phyloP scores from a whole-genome alignment of 768 basidiomycete genomes.

The Solioccasus polychromus region DNA sequence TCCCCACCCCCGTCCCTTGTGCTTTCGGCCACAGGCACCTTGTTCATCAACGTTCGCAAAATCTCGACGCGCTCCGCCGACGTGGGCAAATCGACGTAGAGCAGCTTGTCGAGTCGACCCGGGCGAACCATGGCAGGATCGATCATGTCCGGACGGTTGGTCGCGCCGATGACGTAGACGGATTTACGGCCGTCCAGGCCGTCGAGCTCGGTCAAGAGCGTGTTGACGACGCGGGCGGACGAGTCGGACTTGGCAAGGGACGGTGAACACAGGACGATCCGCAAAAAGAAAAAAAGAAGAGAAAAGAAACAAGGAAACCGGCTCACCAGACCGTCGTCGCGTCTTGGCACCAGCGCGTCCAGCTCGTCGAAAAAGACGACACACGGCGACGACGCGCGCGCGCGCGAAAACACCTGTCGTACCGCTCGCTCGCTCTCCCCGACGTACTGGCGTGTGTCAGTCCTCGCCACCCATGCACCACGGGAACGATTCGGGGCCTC shows the following conservation, averaged over 20 bases:
- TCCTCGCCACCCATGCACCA: too few relatives aligned
- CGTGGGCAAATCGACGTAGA: slow-evolving; percentile 87
- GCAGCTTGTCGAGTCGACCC: slow-evolving; percentile 87
- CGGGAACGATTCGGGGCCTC: slow-evolving; percentile 13
- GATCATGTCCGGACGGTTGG: slow-evolving; percentile 95
- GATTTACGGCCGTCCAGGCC: slow-evolving; percentile 83
- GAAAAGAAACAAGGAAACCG: not conserved
- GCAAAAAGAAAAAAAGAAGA: too few relatives aligned
- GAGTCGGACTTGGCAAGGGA: slow-evolving; percentile 64
- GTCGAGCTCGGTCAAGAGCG: slow-evolving; percentile 90
- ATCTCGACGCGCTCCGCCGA: slow-evolving; percentile 80
- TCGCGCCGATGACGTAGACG: slow-evolving; percentile 93
- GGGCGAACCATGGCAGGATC: slow-evolving; percentile 99
- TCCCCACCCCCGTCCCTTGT: not conserved
- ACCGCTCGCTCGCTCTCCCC: slow-evolving; percentile 97
- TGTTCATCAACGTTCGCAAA: slow-evolving; percentile 66
- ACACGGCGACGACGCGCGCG: slow-evolving; percentile 90
- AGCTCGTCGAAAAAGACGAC: slow-evolving; percentile 96
- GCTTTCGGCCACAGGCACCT: slow-evolving; percentile 54
- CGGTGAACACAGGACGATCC: too few relatives aligned
- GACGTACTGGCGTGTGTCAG: slow-evolving; percentile 63
- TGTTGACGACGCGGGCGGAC: slow-evolving; percentile 87
- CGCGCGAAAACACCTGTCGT: slow-evolving; percentile 90
- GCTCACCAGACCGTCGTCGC: slow-evolving; percentile 84
- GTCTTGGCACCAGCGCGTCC: slow-evolving; percentile 85